Conservation (phyloP, 2,329 filamentous ascomycete genomes). For the Fusarium abutilonis region DNA sequence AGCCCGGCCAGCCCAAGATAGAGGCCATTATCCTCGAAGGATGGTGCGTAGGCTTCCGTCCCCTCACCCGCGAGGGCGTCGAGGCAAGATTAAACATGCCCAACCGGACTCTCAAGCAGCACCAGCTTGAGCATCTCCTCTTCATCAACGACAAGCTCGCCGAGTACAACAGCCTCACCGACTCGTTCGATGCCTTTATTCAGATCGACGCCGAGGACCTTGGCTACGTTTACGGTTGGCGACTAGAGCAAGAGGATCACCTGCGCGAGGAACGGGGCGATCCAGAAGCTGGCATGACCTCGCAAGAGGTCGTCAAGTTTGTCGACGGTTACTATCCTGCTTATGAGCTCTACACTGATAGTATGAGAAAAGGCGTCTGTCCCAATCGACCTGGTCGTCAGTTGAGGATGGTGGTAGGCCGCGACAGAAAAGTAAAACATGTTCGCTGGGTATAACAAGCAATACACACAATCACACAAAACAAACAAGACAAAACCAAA, state of each 20-base stretch:
- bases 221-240: slow-evolving; percentile 84
- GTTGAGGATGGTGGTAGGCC: slow-evolving; percentile 69
- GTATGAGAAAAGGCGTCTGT: slow-evolving; percentile 67
- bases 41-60: slow-evolving; percentile 88
- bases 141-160: slow-evolving; percentile 61
- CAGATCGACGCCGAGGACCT: slow-evolving; percentile 76
- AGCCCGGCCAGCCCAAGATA: slow-evolving; percentile 58
- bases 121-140: slow-evolving; percentile 60
- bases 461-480: neutral
- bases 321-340: slow-evolving; percentile 75
- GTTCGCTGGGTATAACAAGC: slow-evolving; percentile 57
- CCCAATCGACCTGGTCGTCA: slow-evolving; percentile 61
- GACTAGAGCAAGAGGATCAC: slow-evolving; percentile 79
- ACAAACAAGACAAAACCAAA: neutral
- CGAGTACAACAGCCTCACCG: slow-evolving; percentile 60
- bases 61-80: slow-evolving; percentile 63
- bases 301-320: slow-evolving; percentile 80
- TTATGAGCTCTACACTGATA: slow-evolving; percentile 74
- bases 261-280: slow-evolving; percentile 71
- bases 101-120: slow-evolving; percentile 59
- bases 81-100: slow-evolving; percentile 62
- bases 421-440: slow-evolving; percentile 68
- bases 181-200: slow-evolving; percentile 63
- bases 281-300: slow-evolving; percentile 75
- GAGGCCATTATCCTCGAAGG: slow-evolving; percentile 84